Percentiles rank a stretch among this genome's conserved stretches.
phyloP scores from a whole-genome alignment of 495 filamentous ascomycete species.

The Xeromyces bisporus region DNA sequence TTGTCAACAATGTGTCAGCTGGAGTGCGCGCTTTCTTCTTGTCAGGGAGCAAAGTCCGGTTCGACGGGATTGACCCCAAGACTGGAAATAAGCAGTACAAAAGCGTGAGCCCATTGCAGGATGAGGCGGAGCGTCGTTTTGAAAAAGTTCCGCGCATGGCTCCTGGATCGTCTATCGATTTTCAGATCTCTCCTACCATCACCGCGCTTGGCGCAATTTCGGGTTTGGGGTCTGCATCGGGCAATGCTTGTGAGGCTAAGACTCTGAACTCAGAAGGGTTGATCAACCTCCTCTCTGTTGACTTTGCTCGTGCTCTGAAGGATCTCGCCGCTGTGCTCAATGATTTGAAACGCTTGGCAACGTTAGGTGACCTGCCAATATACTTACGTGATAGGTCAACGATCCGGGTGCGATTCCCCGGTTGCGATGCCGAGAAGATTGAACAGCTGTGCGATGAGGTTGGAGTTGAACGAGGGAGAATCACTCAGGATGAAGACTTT shows the following conservation, averaged over 20 bases:
- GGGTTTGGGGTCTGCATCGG: slow-evolving; percentile 12
- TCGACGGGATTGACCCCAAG: slow-evolving; percentile 48
- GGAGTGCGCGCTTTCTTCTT: slow-evolving; percentile 80
- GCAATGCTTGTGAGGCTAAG: slow-evolving; percentile 14
- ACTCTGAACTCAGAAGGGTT: slow-evolving; percentile 65
- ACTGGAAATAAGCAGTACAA: slow-evolving; percentile 67
- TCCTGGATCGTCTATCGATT: slow-evolving; percentile 69
- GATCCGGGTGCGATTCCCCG: slow-evolving; percentile 73
- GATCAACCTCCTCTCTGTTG: slow-evolving; percentile 64
- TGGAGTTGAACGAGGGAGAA: slow-evolving; percentile 58
- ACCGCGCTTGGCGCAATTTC: slow-evolving; percentile 55
- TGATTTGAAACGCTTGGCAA: slow-evolving; percentile 60
- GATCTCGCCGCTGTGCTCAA: slow-evolving; percentile 64
- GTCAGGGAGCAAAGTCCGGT: slow-evolving; percentile 71
- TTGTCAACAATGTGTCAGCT: slow-evolving; percentile 84
- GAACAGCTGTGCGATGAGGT: slow-evolving; percentile 73
- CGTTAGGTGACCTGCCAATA: slow-evolving; percentile 71
- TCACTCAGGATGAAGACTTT: slow-evolving; percentile 66
- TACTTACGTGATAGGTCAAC: slow-evolving; percentile 42
- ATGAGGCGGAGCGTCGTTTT: slow-evolving; percentile 48
- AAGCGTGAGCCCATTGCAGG: slow-evolving; percentile 48
- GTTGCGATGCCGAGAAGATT: slow-evolving; percentile 72
- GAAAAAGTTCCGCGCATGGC: slow-evolving; percentile 32
- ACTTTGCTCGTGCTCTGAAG: slow-evolving; percentile 76
- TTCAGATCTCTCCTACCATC: slow-evolving; percentile 70